phyloP scores from a whole-genome alignment of 2,329 filamentous ascomycete genomes.

The Phialocephala sp. region DNA sequence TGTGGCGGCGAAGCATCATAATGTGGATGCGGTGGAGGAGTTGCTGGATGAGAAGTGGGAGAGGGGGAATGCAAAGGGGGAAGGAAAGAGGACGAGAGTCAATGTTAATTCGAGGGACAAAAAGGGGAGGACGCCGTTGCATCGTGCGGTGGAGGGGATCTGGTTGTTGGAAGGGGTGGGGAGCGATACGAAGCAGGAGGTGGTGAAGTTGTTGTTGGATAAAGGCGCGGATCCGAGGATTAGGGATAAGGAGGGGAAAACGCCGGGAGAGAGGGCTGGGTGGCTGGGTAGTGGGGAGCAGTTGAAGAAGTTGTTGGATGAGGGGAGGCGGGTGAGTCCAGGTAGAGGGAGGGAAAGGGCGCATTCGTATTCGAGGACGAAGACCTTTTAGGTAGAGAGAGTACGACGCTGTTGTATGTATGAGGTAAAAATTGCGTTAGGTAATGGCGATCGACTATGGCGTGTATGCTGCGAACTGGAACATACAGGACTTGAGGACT shows the following conservation, averaged over 20 bases:
- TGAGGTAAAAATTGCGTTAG: neutral
- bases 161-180: conserved; percentile 24
- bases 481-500: no score
- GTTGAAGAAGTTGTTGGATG: conserved; percentile 25
- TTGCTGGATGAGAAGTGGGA: conserved; percentile 18
- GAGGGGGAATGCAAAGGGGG: neutral
- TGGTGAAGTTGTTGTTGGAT: conserved; percentile 29
- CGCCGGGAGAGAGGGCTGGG: conserved; percentile 21
- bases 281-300: conserved; percentile 27
- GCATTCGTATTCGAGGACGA: neutral
- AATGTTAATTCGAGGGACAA: conserved; percentile 22
- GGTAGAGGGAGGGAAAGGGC: neutral
- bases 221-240: conserved; percentile 28
- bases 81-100: conserved; percentile 13
- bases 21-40: conserved; percentile 22
- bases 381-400: neutral
- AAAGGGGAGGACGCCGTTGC: conserved; percentile 28
- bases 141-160: conserved; percentile 31
- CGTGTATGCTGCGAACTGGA: no score
- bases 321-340: neutral
- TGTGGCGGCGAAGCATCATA: conserved; percentile 30
- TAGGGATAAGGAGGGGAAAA: conserved; percentile 29
- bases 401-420: neutral
- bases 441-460: no score
- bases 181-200: conserved; percentile 22